A percentile compares a stretch with the other conserved stretches of the same genome.
Evolutionary conservation across 208 protist genomes (phyloP).

Genomic region (Trypanosoma cruzi): DNA sequence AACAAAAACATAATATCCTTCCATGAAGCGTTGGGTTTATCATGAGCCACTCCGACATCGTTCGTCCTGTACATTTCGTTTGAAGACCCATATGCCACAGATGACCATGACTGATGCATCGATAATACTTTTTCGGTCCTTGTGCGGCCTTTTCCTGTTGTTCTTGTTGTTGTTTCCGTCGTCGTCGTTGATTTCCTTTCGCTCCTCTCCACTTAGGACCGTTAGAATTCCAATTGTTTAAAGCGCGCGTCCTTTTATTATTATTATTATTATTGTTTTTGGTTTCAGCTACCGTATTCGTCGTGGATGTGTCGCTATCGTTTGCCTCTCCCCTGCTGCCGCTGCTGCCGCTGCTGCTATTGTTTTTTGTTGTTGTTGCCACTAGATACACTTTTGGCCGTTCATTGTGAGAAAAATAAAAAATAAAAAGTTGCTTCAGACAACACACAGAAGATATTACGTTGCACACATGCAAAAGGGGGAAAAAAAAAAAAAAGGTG

Average conservation of each 20-base stretch:
- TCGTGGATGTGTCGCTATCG: too few species aligned
- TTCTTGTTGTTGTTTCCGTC: neutral
- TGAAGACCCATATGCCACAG: neutral
- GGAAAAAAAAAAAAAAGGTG: neutral
- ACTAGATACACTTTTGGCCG: too few species aligned
- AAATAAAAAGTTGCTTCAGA: too few species aligned
- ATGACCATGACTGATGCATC: neutral
- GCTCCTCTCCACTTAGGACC: neutral
- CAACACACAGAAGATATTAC: neutral
- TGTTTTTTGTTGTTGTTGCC: too few species aligned
- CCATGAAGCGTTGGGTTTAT: neutral
- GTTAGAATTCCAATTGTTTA: too few species aligned
- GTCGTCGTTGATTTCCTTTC: slow-evolving; percentile 12
- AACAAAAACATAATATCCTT: slow-evolving; percentile 11
- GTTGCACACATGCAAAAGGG: neutral
- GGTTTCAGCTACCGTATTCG: too few species aligned
- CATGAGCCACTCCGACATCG: neutral
- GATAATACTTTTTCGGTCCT: too few species aligned
- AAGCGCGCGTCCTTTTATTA: too few species aligned
- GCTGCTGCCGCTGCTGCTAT: too few species aligned
- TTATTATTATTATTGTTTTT: neutral
- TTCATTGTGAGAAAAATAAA: too few species aligned
- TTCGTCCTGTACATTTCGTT: neutral
- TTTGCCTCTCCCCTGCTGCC: too few species aligned
- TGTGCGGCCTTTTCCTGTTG: neutral